These are phyloP conservation scores for Xylaria digitata DNA, from an alignment of 2,329 filamentous ascomycete species.

Conservation along the genomic window DNA sequence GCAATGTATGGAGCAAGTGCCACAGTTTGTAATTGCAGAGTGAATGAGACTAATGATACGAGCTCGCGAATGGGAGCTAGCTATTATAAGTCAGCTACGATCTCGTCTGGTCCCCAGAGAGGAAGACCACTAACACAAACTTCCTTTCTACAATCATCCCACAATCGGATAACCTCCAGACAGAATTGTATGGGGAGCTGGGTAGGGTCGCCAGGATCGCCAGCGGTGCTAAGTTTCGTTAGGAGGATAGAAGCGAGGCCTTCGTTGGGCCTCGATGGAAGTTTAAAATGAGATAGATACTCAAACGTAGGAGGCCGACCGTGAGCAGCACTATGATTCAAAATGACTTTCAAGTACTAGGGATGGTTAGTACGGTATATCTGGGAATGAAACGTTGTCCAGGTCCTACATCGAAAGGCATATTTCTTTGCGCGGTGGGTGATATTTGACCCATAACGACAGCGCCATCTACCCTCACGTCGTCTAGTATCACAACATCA, in stretches of 20 bases:
- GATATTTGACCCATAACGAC: conserved; percentile 30
- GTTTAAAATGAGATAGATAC: conserved; percentile 70
- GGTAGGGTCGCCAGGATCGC: conserved; percentile 60
- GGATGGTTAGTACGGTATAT: conserved; percentile 41
- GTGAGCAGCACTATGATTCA: conserved; percentile 69
- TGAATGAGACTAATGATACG: conserved; percentile 71
- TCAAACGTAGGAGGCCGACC: conserved; percentile 74
- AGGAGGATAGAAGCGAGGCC: conserved; percentile 76
- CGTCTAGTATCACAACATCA: conserved; percentile 53
- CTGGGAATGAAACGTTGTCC: neutral
- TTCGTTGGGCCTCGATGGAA: conserved; percentile 71
- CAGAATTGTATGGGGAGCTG: conserved; percentile 73
- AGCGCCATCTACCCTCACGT: conserved; percentile 38
- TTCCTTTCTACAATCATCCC: conserved; percentile 75
- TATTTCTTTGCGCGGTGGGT: conserved; percentile 29
- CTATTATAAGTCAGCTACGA: conserved; percentile 48
- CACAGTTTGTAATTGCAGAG: conserved; percentile 70
- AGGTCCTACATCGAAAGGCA: conserved; percentile 59
- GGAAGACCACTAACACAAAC: conserved; percentile 51
- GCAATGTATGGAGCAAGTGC: conserved; percentile 70
- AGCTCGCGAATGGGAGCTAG: conserved; percentile 74
- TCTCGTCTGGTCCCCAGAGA: neutral
- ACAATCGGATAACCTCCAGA: conserved; percentile 72
- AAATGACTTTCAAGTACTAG: conserved; percentile 70
- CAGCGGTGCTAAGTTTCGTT: conserved; percentile 71